Conservation (phyloP, 148 eudicot genomes). For the Diospyros lotus region DNA sequence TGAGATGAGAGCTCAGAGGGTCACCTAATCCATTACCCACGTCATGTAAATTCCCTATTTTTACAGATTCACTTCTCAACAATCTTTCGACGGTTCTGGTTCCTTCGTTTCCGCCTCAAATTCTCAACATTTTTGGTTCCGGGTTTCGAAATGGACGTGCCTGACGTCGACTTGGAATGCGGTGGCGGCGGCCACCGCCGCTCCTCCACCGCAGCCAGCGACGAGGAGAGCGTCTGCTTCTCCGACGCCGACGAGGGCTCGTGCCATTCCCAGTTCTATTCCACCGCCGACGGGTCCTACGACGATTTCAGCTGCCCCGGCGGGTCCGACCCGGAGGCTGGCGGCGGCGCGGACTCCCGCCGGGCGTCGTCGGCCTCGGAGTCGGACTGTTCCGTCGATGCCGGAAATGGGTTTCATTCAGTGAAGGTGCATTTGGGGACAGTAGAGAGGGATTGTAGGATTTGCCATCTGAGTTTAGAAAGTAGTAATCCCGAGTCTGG, state of each 20-base stretch:
- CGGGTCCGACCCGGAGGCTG: not conserved
- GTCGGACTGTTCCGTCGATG: conserved; percentile 27
- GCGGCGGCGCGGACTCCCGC: conserved; percentile 13
- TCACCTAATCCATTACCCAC: conserved; percentile 10
- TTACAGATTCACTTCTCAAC: not conserved
- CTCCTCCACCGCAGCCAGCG: conserved; percentile 10
- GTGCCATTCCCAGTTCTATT: conserved; percentile 37
- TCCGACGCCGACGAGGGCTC: conserved; percentile 36
- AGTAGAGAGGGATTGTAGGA: conserved; percentile 49
- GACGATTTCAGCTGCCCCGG: conserved; percentile 17
- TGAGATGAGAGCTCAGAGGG: not conserved
- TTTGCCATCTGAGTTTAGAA: conserved; percentile 53
- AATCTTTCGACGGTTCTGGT: not conserved
- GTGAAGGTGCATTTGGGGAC: conserved; percentile 17
- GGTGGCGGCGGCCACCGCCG: conserved; percentile 20
- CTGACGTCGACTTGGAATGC: conserved; percentile 38
- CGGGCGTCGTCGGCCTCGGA: conserved; percentile 23
- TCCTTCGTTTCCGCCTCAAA: not conserved
- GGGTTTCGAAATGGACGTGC: conserved; percentile 23
- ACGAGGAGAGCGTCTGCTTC: conserved; percentile 27
- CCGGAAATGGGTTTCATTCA: conserved; percentile 15
- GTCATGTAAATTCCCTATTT: not conserved
- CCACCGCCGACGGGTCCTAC: conserved; percentile 27
- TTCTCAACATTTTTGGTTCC: not conserved
- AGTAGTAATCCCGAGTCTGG: conserved; percentile 30